These are phyloP conservation scores for Phialophora chinensis DNA, from an alignment of 2,329 filamentous ascomycete species.

Conservation along the genomic window DNA sequence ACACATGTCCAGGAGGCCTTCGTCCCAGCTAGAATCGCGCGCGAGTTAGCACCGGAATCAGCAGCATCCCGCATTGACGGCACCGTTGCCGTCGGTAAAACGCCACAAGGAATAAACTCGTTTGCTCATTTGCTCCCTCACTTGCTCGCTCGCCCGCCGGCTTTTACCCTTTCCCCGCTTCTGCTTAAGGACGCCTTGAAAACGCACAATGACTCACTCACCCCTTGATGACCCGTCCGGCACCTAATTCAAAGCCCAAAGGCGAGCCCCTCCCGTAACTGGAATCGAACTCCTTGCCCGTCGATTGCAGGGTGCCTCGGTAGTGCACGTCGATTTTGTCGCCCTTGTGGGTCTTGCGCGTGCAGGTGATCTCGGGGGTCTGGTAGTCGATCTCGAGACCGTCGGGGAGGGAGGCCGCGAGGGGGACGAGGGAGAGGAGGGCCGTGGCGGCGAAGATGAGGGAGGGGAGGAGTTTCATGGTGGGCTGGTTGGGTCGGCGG, in stretches of 20 bases:
- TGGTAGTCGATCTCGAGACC: slow-evolving; percentile 81
- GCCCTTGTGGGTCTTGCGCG: slow-evolving; percentile 75
- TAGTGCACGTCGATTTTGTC: slow-evolving; percentile 90
- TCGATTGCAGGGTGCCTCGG: slow-evolving; percentile 74
- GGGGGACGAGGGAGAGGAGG: slow-evolving; percentile 45
- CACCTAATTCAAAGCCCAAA: slow-evolving; percentile 78
- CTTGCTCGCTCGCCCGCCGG: background rate
- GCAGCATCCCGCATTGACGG: background rate
- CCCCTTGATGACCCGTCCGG: slow-evolving; percentile 87
- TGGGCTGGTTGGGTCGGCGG: background rate
- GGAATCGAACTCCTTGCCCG: slow-evolving; percentile 83
- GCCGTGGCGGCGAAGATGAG: slow-evolving; percentile 43
- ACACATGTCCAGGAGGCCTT: slow-evolving; percentile 91
- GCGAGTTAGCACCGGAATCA: background rate
- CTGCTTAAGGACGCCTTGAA: background rate
- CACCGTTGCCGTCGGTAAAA: too few relatives aligned
- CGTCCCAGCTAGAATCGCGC: slow-evolving; percentile 67
- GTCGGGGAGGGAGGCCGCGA: slow-evolving; percentile 52
- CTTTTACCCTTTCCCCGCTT: too few relatives aligned
- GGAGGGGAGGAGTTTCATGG: slow-evolving; percentile 31
- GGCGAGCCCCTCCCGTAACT: slow-evolving; percentile 78
- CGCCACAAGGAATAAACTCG: background rate
- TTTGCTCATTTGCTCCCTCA: too few relatives aligned
- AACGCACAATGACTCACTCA: slow-evolving; percentile 51
- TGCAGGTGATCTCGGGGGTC: slow-evolving; percentile 71